Evolutionary conservation across 345 rosid genomes (phyloP), one percentile per base, ranked within the genome.

Genomic region (Bretschneidera sinensis): DNA sequence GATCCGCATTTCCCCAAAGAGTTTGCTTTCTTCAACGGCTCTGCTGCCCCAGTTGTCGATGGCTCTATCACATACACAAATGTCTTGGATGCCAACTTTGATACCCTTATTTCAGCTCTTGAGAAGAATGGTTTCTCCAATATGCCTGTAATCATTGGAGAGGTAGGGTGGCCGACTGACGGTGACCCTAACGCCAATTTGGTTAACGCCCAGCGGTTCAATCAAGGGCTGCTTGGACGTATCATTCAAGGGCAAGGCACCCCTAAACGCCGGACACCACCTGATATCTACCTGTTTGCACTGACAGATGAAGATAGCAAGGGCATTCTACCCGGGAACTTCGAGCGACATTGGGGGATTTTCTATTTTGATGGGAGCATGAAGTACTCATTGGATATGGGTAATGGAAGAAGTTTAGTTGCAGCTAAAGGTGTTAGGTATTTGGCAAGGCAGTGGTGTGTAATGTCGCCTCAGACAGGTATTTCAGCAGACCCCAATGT

Each of bases 101-200:
- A 95, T 61, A 91, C 96, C 43, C 83, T 91, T 3, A 74, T 83
- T 14, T 43, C 81, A 4, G 88, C 97, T 7, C 66, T 95, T 0
- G 92, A 88, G 60, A 91, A 86, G 51, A 88, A 85, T 49, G 96
- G 99, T 1, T 95, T 86, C 57, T 78, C 75, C 16, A 83, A 84
- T 24, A 24, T 86, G 69, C 89, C 88, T 14, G 76, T 95, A 54
- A 76, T 95, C 51, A 63, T 91, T 22, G 99, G 97, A 0, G 97
- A 95, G 72, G 94, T 95, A 1, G 94, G 97, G 0, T 95, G 99
- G 99, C 95, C 91, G 0, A 83, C 94, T 1, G 99, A 95, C 47
- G 95, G 97, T 15, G 88, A 84, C 55, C 65, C 52, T 0, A 76
- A 76, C 52, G 97, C 97, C 4, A 91, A 78, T 33, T 9, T 71